phyloP scores from a whole-genome alignment of 2,329 filamentous ascomycete genomes.

The Penicillium corylophilum region DNA sequence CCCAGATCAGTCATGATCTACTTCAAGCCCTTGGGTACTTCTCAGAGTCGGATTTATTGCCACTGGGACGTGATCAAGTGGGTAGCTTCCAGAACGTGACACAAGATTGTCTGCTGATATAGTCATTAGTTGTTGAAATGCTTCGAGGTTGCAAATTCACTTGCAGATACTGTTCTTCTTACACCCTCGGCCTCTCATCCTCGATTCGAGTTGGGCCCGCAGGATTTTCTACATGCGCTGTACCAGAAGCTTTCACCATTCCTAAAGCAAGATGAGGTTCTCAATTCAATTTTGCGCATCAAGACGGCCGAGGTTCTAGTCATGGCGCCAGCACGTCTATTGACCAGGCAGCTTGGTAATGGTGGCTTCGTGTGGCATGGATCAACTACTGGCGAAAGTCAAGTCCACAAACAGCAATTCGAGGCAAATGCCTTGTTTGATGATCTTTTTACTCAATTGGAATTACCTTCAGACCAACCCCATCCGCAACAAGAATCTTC shows the following conservation, averaged over 20 bases:
- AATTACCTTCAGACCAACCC: not conserved
- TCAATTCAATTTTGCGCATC: conserved; percentile 28
- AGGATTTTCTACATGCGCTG: conserved; percentile 31
- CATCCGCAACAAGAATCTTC: not conserved
- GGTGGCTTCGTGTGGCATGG: not conserved
- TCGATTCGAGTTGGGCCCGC: conserved; percentile 23
- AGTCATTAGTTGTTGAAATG: conserved; percentile 29
- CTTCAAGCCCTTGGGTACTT: conserved; percentile 25
- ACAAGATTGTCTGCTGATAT: not conserved
- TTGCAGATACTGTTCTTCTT: conserved; percentile 30
- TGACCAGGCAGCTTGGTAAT: not conserved
- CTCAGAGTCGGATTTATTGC: conserved; percentile 27
- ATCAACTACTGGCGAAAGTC: not conserved
- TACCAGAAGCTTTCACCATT: conserved; percentile 32
- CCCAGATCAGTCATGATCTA: conserved; percentile 25
- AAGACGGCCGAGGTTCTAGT: conserved; percentile 31
- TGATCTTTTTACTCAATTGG: not conserved
- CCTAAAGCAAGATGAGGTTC: conserved; percentile 24
- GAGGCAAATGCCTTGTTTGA: not conserved
- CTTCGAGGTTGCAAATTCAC: conserved; percentile 33
- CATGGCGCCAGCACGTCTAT: conserved; percentile 24
- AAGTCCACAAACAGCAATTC: not conserved
- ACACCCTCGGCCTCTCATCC: conserved; percentile 2
- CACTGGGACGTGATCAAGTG: conserved; percentile 33
- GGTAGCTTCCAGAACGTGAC: not conserved